Conservation (phyloP, 768 basidiomycete genomes). For the Stropharia rugosoannulata region DNA sequence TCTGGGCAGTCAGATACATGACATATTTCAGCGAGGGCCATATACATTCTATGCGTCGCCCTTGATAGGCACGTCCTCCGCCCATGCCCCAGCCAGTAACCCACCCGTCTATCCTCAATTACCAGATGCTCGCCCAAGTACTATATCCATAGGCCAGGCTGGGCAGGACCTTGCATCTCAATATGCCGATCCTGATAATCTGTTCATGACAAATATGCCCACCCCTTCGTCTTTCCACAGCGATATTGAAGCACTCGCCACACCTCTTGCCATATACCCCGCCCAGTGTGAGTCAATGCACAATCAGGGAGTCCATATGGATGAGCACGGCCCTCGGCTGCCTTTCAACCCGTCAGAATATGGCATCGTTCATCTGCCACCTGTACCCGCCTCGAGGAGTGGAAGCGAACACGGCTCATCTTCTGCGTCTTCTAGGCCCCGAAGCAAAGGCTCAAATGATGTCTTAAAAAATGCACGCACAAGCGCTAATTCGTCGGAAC, state of each 20-base stretch:
- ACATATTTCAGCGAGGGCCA: background rate
- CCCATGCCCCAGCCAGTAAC: background rate
- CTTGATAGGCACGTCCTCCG: slow-evolving; percentile 4
- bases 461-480: slow-evolving; percentile 1
- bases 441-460: background rate
- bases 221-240: background rate
- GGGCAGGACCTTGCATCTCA: too few species aligned
- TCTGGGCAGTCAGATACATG: slow-evolving; percentile 5
- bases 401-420: slow-evolving; percentile 16
- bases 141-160: background rate
- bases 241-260: slow-evolving; percentile 1
- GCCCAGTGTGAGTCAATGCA: background rate
- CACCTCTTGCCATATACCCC: slow-evolving; percentile 9
- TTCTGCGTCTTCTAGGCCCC: slow-evolving; percentile 8
- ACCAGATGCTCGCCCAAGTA: background rate
- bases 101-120: background rate
- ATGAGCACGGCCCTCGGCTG: slow-evolving; percentile 10
- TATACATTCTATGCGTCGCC: slow-evolving; percentile 7
- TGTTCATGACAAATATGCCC: background rate
- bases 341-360: slow-evolving; percentile 40
- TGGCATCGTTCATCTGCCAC: slow-evolving; percentile 41
- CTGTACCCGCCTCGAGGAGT: slow-evolving; percentile 22
- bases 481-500: background rate
- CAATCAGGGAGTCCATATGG: background rate
- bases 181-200: background rate